These are phyloP conservation scores for Pseudonitzschia multistriata DNA, from an alignment of 108 stramenopile species.

Conservation along the genomic window DNA sequence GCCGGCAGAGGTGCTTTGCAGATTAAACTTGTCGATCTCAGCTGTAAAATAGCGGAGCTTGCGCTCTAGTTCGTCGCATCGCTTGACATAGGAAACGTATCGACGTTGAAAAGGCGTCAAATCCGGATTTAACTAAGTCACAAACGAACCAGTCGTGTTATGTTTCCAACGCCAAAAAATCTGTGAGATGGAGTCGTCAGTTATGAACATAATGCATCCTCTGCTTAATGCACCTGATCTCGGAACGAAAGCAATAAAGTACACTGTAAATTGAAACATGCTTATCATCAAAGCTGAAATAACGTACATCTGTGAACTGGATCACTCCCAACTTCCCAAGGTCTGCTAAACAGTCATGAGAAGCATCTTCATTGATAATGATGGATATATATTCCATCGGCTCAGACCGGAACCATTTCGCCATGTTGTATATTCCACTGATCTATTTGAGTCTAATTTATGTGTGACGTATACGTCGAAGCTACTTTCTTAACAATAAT, in stretches of 20 bases:
- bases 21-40: constrained; percentile 90
- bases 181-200: constrained; percentile 8
- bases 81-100: constrained; percentile 94
- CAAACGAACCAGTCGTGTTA: neutral
- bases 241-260: too few relatives aligned
- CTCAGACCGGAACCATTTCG: constrained; percentile 97
- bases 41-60: constrained; percentile 90
- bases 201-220: too few relatives aligned
- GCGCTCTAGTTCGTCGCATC: constrained; percentile 97
- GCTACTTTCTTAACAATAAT: neutral
- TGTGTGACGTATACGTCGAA: too few relatives aligned
- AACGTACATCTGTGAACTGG: constrained; percentile 94
- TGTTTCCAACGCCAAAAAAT: neutral
- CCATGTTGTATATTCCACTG: constrained; percentile 53
- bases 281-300: constrained; percentile 1
- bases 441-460: neutral
- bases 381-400: constrained; percentile 98
- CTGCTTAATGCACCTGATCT: neutral
- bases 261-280: neutral
- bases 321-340: constrained; percentile 91
- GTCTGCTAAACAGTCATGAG: constrained; percentile 91
- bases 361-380: constrained; percentile 96
- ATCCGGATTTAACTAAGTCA: constrained; percentile 87
- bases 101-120: constrained; percentile 98
- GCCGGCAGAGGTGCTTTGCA: constrained; percentile 69